Evolutionary conservation across 495 filamentous ascomycete species (phyloP), one percentile per base, ranked within the genome.

Genomic region (Platismatia glauca): DNA sequence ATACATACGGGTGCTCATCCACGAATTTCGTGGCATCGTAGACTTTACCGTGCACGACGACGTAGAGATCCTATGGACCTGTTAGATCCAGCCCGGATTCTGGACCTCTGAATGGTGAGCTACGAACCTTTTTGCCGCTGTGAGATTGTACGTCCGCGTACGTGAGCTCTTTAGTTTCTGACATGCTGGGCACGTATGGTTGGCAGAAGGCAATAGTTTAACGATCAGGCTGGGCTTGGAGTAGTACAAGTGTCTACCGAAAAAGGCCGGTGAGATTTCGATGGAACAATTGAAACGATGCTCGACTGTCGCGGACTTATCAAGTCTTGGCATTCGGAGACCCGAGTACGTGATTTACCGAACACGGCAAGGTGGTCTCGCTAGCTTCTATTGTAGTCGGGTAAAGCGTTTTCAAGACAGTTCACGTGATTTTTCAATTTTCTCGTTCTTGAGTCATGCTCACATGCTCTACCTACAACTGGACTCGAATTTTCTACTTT

Each of bases 1-100:
- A 53, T 37, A 92, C 94, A 76, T 90, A 98, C 93, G 95, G 95
- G 78, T 99, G 95, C 85, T 99, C 95, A 74, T 97, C 93, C 62
- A 97, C 81, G 78, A 99, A 99, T 72, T 83, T 89, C 66, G 82
- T 81, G 68, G 80, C 74, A 73, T 96, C 86, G 83, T 97, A 99
- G 76, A 99, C 87, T 79, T 95, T 93, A 76, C 97, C 93, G 80
- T 97, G 90, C 70, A 97, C 82, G 61, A 97, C 87, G 66, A 97
- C 67, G 78, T 83, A 95, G 55, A 96, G 81, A 72, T 97, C 91
- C 84, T 70, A 62, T 57, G 29, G 15, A 59, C 12, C 37, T 33
- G 33, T n/a, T 16, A 7, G 5, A 15, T 46, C 33, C 39, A 60
- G 38, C 59, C 41, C 20, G 35, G 13, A 48, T 27, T 31, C 35